Percentiles rank a stretch among this genome's conserved stretches.
Conservation (phyloP, 768 basidiomycete genomes). For the Mycena rosella region DNA sequence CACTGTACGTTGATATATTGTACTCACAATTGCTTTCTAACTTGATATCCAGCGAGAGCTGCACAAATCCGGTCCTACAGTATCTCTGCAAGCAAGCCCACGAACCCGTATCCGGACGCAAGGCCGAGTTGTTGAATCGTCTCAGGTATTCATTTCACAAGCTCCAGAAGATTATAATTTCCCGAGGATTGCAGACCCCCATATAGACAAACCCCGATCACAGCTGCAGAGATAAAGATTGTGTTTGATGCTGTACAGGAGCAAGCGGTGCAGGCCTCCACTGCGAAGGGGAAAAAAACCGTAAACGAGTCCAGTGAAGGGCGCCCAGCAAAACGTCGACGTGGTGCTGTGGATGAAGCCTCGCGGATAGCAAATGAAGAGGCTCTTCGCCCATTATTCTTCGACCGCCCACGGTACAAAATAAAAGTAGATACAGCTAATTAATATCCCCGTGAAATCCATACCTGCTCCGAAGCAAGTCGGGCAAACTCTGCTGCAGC, state of each 20-base stretch:
- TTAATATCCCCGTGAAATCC: background rate
- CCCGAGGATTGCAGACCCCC: background rate
- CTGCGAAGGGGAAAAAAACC: background rate
- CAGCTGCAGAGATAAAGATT: background rate
- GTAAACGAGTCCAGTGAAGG: background rate
- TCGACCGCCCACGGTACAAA: background rate
- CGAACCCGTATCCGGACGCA: background rate
- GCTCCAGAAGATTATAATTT: background rate
- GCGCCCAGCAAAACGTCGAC: conserved; percentile 1
- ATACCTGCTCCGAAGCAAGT: background rate
- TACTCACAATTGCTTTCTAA: background rate
- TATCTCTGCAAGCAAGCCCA: background rate
- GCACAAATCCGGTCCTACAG: background rate
- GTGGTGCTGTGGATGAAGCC: background rate
- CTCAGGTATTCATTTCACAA: background rate
- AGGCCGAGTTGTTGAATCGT: background rate
- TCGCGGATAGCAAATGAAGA: conserved; percentile 9
- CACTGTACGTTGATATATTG: background rate
- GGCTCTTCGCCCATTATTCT: conserved; percentile 1
- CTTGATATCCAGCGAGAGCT: background rate
- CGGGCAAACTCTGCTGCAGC: background rate
- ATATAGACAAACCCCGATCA: background rate
- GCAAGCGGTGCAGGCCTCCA: background rate
- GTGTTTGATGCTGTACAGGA: conserved; percentile 7
- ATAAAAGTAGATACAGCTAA: background rate